Base-by-base conservation (phyloP, 345 rosid genomes). In the Trapa incisa region DNA sequence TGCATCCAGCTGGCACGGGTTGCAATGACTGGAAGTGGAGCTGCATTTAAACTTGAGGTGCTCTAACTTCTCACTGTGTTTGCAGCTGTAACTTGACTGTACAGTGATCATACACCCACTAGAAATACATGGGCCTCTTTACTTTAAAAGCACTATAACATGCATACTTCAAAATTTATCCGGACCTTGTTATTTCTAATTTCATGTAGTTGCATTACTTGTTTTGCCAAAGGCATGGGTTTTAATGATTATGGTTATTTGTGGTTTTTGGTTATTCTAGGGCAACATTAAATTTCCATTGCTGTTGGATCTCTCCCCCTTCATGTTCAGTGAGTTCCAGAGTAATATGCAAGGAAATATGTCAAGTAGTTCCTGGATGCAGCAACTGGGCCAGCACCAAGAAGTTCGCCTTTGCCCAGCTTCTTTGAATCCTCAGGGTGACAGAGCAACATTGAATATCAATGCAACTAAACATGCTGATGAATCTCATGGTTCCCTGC, bases 1-100 rank as follows among this genome's bases (percentile, higher is more conserved):
- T 90, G 94, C 81, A 68, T 93, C 83, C 96, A 93, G 65, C 72
- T 88, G 71, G 90, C 88, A 72, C 87, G 94, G 42, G 96, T 80
- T 78, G 79, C 87, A 0, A 45, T 45, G 48, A 13, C 1, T 45
- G 80, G 47, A 77, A 76, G 71, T 50, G 96, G 97, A 68, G 92
- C 90, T 65, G 78, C 79, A 7, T 73, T 81, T 42, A 93, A 93
- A 81, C 83, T 87, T 53, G 74, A 80, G 94, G 98, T 90, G 73
- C n/a, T 58, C 35, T 58, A 32, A 7, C 11, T 35, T 32, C 63
- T 58, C 56, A 50, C 22, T 50, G 3, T 35, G 2, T 6, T 5
- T 45, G 48, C 48, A 45, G 2, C 48, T 45, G 48, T 45, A 45
- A 45, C 48, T 45, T 45, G 48, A 45, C 8, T 2, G 11, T 45